Percentiles rank a stretch among this genome's conserved stretches.
phyloP scores from a whole-genome alignment of 345 rosid genomes.

The Ceriops tagal region DNA sequence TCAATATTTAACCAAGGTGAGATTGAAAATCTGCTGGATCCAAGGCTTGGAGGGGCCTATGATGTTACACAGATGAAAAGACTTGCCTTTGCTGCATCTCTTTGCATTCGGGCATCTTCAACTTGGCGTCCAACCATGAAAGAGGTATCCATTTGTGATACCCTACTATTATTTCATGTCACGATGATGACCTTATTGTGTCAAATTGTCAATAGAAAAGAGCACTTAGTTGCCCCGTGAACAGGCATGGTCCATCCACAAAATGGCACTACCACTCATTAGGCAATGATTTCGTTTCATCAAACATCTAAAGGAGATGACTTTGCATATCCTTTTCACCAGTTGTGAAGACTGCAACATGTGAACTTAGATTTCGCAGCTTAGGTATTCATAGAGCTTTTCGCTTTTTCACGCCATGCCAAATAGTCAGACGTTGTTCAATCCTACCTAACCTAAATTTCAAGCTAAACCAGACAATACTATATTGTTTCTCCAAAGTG shows the following conservation, averaged over 20 bases:
- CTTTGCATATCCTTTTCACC: constrained; percentile 20
- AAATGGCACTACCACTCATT: too few relatives aligned
- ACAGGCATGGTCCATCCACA: too few relatives aligned
- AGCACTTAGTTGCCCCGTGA: neutral
- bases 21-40: constrained; percentile 64
- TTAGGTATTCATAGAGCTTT: neutral
- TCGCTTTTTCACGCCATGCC: constrained; percentile 20
- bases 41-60: constrained; percentile 62
- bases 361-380: constrained; percentile 17
- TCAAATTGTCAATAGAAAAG: neutral
- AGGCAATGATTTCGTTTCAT: neutral
- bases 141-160: constrained; percentile 45
- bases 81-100: constrained; percentile 78
- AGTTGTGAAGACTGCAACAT: constrained; percentile 22
- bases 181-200: too few relatives aligned
- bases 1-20: constrained; percentile 63
- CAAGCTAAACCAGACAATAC: constrained; percentile 7
- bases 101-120: constrained; percentile 76
- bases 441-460: constrained; percentile 46
- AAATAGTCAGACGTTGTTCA: constrained; percentile 28
- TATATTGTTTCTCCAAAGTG: constrained; percentile 26
- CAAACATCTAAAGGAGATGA: constrained; percentile 1
- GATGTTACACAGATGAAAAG: constrained; percentile 55
- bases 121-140: constrained; percentile 84
- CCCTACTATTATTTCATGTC: too few relatives aligned